Percentiles rank a stretch among this genome's conserved stretches.
Evolutionary conservation across 129 eudicot species (phyloP).

Genomic region (Oenanthe sinensis): DNA sequence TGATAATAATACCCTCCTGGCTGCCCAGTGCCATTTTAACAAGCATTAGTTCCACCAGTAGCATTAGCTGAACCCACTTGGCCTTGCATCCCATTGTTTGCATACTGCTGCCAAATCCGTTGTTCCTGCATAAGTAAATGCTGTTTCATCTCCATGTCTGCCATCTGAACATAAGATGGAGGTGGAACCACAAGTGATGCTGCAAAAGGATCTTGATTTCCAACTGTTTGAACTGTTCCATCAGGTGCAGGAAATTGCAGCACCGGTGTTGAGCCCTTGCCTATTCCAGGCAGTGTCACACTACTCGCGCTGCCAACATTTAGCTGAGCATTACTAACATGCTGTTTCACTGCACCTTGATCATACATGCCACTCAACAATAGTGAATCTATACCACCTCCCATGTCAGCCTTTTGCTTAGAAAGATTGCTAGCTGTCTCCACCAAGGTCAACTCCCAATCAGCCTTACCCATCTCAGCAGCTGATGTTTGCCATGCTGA

Average conservation of each 20-base stretch:
- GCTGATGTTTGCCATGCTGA: slow-evolving; percentile 49
- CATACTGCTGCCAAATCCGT: slow-evolving; percentile 63
- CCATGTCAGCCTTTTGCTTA: slow-evolving; percentile 39
- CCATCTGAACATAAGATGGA: slow-evolving; percentile 69
- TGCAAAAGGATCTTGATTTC: slow-evolving; percentile 60
- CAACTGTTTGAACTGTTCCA: slow-evolving; percentile 37
- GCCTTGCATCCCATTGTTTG: slow-evolving; percentile 58
- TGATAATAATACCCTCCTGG: slow-evolving; percentile 37
- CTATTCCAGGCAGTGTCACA: slow-evolving; percentile 37
- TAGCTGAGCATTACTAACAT: slow-evolving; percentile 28
- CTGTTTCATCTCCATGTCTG: slow-evolving; percentile 70
- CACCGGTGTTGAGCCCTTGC: slow-evolving; percentile 33
- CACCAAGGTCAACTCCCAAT: slow-evolving; percentile 61
- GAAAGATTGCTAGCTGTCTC: slow-evolving; percentile 50
- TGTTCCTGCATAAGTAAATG: slow-evolving; percentile 53
- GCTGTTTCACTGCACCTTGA: slow-evolving; percentile 54
- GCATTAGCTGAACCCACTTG: slow-evolving; percentile 40
- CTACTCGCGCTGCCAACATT: slow-evolving; percentile 56
- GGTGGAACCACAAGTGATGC: slow-evolving; percentile 67
- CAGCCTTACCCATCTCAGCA: slow-evolving; percentile 43
- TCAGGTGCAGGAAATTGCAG: slow-evolving; percentile 64
- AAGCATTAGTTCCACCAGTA: slow-evolving; percentile 23
- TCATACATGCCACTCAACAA: slow-evolving; percentile 58
- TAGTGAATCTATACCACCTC: slow-evolving; percentile 58
- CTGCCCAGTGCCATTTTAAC: slow-evolving; percentile 17